phyloP scores from a whole-genome alignment of 768 basidiomycete genomes.

The Leccinum variicolor region DNA sequence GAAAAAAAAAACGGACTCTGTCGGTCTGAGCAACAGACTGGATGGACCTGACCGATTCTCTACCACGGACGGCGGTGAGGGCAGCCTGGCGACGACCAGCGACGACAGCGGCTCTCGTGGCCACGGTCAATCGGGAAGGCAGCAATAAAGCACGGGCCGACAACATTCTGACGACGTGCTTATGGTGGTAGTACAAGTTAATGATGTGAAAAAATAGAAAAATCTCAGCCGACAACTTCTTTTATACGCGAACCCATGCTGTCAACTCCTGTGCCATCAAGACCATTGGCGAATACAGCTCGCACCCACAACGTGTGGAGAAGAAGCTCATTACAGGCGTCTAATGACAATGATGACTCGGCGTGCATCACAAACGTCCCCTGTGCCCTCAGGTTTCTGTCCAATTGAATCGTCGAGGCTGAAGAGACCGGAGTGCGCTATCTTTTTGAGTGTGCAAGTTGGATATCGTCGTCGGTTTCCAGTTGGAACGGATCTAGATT shows the following conservation, averaged over 20 bases:
- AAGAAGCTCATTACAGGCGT: not conserved
- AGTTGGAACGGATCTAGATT: no score
- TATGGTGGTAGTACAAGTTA: conserved; percentile 3
- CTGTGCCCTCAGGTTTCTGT: no score
- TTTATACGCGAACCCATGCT: conserved; percentile 12
- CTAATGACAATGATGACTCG: not conserved
- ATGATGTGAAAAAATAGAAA: not conserved
- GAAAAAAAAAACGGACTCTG: conserved; percentile 43
- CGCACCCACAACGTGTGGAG: not conserved
- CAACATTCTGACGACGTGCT: conserved; percentile 24
- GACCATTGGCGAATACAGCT: conserved; percentile 7
- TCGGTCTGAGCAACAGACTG: conserved; percentile 73
- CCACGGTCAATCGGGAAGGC: conserved; percentile 30
- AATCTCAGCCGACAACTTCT: not conserved
- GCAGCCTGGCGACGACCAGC: conserved; percentile 42
- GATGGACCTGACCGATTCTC: conserved; percentile 39
- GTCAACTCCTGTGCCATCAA: conserved; percentile 16
- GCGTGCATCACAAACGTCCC: not conserved
- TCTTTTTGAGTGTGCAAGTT: no score
- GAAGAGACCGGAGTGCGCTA: no score
- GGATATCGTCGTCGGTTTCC: no score
- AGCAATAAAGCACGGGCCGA: conserved; percentile 25
- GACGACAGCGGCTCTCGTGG: conserved; percentile 46
- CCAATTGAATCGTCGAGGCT: no score
- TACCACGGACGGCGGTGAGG: conserved; percentile 38